phyloP scores from a whole-genome alignment of 2,329 filamentous ascomycete species.

The Hymenoscyphus occultus region DNA sequence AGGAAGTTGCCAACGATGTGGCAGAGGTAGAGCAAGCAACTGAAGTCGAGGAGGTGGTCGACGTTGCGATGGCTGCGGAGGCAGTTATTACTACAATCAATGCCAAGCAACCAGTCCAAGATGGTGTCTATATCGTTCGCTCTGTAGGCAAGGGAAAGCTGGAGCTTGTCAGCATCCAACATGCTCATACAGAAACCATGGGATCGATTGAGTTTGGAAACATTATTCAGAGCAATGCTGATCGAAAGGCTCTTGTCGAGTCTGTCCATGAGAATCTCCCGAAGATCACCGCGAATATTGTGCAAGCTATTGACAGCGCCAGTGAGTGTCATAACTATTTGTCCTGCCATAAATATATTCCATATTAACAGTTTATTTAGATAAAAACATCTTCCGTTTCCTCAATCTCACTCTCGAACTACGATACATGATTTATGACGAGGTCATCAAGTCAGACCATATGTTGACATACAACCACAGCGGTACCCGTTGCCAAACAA shows the following conservation, averaged over 20 bases:
- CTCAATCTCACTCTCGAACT: constrained; percentile 3
- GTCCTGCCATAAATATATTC: neutral
- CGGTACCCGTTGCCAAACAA: neutral
- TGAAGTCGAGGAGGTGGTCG: neutral
- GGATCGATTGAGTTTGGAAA: constrained; percentile 21
- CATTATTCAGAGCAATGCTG: constrained; percentile 9
- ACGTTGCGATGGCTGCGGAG: neutral
- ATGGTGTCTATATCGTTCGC: constrained; percentile 24
- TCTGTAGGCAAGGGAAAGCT: constrained; percentile 19
- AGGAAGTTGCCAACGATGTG: neutral
- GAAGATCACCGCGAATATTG: neutral
- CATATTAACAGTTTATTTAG: neutral
- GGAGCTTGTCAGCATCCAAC: constrained; percentile 22
- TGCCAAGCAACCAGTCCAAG: constrained; percentile 16
- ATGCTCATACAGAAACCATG: constrained; percentile 11
- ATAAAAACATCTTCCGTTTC: constrained; percentile 8
- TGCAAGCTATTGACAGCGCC: constrained; percentile 3
- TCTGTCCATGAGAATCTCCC: neutral
- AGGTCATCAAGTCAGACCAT: neutral
- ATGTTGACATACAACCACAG: neutral
- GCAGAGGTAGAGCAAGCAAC: neutral
- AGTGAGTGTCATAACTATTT: neutral
- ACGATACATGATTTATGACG: constrained; percentile 3
- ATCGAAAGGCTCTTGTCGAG: constrained; percentile 1
- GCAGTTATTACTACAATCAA: constrained; percentile 13